A percentile compares a stretch with the other conserved stretches of the same genome.
Evolutionary conservation across 306 rosid genomes (phyloP).

Genomic region (Dryas drummondii): DNA sequence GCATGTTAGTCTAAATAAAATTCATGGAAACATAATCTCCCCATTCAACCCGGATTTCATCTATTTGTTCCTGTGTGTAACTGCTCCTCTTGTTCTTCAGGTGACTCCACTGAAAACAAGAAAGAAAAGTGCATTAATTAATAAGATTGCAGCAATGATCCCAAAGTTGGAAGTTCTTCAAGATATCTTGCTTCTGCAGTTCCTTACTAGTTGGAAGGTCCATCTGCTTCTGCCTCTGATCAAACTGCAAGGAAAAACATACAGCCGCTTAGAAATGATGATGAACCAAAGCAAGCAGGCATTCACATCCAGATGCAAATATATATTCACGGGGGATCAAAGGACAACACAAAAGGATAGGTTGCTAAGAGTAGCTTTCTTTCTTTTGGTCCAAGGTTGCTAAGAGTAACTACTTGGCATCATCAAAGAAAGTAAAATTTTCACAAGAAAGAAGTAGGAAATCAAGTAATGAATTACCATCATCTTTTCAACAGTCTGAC

Average conservation of each 20-base stretch:
- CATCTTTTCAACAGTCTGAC: slow-evolving; percentile 91
- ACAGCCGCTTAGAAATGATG: neutral
- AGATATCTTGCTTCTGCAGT: slow-evolving; percentile 68
- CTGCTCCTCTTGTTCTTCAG: too few relatives aligned
- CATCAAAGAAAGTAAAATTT: neutral
- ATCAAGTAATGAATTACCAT: slow-evolving; percentile 53
- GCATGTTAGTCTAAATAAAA: too few relatives aligned
- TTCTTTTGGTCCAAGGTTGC: too few relatives aligned
- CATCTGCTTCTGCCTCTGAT: slow-evolving; percentile 89
- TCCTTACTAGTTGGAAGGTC: slow-evolving; percentile 91
- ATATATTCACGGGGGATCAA: neutral
- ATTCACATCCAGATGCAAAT: neutral
- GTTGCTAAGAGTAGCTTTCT: neutral
- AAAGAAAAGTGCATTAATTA: too few relatives aligned
- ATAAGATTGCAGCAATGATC: too few relatives aligned
- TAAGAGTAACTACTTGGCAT: neutral
- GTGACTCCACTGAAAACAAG: too few relatives aligned
- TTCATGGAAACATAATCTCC: too few relatives aligned
- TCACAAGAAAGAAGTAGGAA: neutral
- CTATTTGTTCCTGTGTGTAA: too few relatives aligned
- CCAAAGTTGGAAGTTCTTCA: too few relatives aligned
- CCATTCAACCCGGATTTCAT: too few relatives aligned
- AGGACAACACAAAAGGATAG: neutral
- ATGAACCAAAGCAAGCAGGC: neutral
- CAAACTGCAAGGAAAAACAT: slow-evolving; percentile 51